These are phyloP conservation scores for Cavenderia fasciculata DNA, from an alignment of 78 protist genomes.

Conservation along the genomic window DNA sequence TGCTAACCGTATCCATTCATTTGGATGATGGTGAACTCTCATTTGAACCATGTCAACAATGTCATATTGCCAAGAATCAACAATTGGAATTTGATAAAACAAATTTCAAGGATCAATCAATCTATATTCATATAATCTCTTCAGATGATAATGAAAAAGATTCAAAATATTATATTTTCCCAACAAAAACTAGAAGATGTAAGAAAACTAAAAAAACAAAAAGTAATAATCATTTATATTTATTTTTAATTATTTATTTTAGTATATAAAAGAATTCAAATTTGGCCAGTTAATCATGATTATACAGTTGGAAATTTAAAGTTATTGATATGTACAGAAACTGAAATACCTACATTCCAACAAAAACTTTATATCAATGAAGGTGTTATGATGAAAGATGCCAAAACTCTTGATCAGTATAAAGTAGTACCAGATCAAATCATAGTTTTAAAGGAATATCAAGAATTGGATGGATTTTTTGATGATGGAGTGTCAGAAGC, in stretches of 20 bases:
- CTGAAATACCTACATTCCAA: neutral
- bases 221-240: neutral
- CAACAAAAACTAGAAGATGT: slow-evolving; percentile 40
- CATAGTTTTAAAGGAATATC: slow-evolving; percentile 24
- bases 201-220: neutral
- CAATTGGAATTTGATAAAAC: neutral
- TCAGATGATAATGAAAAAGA: slow-evolving; percentile 31
- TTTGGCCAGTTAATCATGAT: slow-evolving; percentile 15
- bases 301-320: slow-evolving; percentile 22
- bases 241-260: neutral
- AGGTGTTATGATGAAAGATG: neutral
- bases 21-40: too few species aligned
- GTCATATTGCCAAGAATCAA: neutral
- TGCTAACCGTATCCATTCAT: too few species aligned
- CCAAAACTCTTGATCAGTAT: neutral
- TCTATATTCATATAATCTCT: slow-evolving; percentile 22
- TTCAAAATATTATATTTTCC: slow-evolving; percentile 25
- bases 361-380: neutral
- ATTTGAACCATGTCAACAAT: slow-evolving; percentile 5
- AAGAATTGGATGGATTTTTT: slow-evolving; percentile 33
- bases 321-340: slow-evolving; percentile 15
- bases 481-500: neutral
- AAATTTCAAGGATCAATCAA: too few species aligned
- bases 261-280: slow-evolving; percentile 32
- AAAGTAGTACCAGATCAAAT: slow-evolving; percentile 48